These are phyloP conservation scores for Botrytis paeoniae DNA, from an alignment of 2,329 filamentous ascomycete species.

Conservation along the genomic window DNA sequence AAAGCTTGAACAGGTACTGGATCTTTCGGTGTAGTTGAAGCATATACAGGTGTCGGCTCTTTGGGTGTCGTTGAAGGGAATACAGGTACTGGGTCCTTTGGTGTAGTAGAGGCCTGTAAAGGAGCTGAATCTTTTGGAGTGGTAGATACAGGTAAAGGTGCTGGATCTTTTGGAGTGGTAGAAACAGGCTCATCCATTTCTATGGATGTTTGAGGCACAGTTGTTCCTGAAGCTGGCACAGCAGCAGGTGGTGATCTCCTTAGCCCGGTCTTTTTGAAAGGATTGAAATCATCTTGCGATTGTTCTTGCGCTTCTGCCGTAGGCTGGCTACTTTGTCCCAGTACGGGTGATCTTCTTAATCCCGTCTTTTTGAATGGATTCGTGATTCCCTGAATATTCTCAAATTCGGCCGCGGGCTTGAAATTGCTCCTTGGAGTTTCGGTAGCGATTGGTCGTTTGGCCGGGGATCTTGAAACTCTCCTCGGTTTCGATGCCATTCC, in stretches of 20 bases:
- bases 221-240: neutral
- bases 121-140: conserved; percentile 24
- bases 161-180: conserved; percentile 23
- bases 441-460: conserved; percentile 22
- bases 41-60: neutral
- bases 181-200: conserved; percentile 6
- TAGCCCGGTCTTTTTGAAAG: conserved; percentile 23
- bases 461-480: conserved; percentile 33
- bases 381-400: conserved; percentile 18
- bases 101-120: conserved; percentile 16
- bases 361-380: conserved; percentile 36
- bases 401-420: conserved; percentile 14
- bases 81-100: conserved; percentile 22
- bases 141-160: conserved; percentile 16
- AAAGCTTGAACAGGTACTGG: conserved; percentile 20
- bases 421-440: conserved; percentile 20
- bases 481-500: conserved; percentile 32
- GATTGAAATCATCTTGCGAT: conserved; percentile 20
- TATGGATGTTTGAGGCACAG: neutral
- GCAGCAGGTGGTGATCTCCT: conserved; percentile 24
- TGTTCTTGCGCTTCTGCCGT: conserved; percentile 8
- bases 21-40: conserved; percentile 23
- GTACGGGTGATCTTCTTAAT: conserved; percentile 30
- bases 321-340: conserved; percentile 15
- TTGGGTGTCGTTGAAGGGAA: conserved; percentile 7